These are phyloP conservation scores for Pseudogymnoascus sp. DNA, from an alignment of 2,329 filamentous ascomycete genomes.

Conservation along the genomic window DNA sequence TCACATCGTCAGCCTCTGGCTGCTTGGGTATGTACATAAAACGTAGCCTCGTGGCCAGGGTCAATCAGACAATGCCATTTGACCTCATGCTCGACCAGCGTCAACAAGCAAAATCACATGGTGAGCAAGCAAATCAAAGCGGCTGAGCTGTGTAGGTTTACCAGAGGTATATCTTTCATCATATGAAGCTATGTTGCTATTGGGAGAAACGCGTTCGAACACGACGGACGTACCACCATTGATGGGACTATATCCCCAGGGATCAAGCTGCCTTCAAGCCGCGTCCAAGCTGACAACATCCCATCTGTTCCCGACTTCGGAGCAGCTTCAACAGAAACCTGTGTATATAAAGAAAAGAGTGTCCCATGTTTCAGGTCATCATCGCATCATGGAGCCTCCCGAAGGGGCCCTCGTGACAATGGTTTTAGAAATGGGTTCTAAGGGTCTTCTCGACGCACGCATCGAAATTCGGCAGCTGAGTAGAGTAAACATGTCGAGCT, in stretches of 20 bases:
- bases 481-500: constrained; percentile 43
- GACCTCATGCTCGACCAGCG: constrained; percentile 45
- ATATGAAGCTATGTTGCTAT: constrained; percentile 4
- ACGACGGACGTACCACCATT: neutral
- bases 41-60: neutral
- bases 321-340: constrained; percentile 14
- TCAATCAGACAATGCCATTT: constrained; percentile 40
- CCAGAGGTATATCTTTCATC: constrained; percentile 33
- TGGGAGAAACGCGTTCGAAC: constrained; percentile 20
- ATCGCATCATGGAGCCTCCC: constrained; percentile 55
- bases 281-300: neutral
- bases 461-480: constrained; percentile 63
- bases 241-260: neutral
- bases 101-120: constrained; percentile 4
- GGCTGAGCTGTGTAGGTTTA: constrained; percentile 46
- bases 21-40: neutral
- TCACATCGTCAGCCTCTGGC: neutral
- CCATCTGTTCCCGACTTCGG: neutral
- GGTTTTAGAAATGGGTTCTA: constrained; percentile 69
- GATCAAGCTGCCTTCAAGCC: constrained; percentile 13
- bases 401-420: constrained; percentile 63
- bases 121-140: constrained; percentile 28
- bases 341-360: constrained; percentile 25
- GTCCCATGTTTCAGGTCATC: constrained; percentile 62
- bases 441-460: constrained; percentile 57